Base-by-base conservation (phyloP, 495 filamentous ascomycete species). In the Cenococcum geophilum region DNA sequence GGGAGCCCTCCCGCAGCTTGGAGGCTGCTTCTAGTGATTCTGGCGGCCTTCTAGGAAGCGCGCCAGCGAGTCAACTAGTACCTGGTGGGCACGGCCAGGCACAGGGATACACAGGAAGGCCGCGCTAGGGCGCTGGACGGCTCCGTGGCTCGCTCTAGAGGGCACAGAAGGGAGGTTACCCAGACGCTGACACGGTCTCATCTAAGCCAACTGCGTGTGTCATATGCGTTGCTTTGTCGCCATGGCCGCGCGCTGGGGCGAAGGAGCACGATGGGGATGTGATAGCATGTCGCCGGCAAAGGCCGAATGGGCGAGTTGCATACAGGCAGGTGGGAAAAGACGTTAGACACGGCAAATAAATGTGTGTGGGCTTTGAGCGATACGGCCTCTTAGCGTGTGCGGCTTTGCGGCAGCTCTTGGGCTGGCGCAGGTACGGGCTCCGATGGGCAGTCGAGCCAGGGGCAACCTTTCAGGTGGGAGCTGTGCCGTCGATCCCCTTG, bases 101-200 rank as follows among this genome's bases (percentile, higher is more conserved):
- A 32, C 6, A 32, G 27, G 6, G 10, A 9, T 6, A 14, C 45
- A 10, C 5, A n/a, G 45, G 45, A 6, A 49, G 45, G 45, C 45
- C 6, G 45, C 9, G 45, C 9, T 20, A 22, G 45, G 14, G 4
- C 42, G 42, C 42, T n/a, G 42, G 20, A 21, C 42, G 16, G 45
- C 45, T 18, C 8, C 21, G 49, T 32, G 11, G 49, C 49, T 23
- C 20, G 49, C 20, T 14, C 20, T n/a, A 4, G 49, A 52, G 49
- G 25, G 21, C 25, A 32, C 12, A 21, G 21, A 18, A 5, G 20
- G 49, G 21, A 21, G 11, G 21, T 32, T 23, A 52, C 49, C 49
- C 20, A 52, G 27, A 23, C 49, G 57, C 62, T 64, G 62, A 64
- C 62, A 64, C 56, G 62, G 57, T 59, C 55, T 60, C 62, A 58